Percentiles rank a stretch among this genome's conserved stretches.
Conservation (phyloP, 2,329 filamentous ascomycete genomes). For the Paraphaeosphaeria minitans region DNA sequence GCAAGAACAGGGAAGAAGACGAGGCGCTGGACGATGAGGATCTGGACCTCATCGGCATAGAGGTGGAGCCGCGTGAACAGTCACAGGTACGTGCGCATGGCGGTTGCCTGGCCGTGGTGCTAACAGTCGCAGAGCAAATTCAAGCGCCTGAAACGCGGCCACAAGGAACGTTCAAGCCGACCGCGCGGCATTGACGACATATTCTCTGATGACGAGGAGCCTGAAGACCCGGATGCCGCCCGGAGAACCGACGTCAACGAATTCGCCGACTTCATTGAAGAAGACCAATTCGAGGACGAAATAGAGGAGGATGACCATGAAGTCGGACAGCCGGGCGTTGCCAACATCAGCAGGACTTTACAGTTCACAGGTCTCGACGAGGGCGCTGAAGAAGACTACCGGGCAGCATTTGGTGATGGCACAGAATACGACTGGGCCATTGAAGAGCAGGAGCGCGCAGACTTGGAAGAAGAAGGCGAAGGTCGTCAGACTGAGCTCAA, state of each 20-base stretch:
- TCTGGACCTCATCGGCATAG: constrained; percentile 89
- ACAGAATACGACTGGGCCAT: constrained; percentile 96
- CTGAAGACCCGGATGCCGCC: constrained; percentile 59
- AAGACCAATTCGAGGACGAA: constrained; percentile 80
- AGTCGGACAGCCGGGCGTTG: constrained; percentile 78
- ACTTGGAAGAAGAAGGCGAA: constrained; percentile 75
- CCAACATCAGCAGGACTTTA: constrained; percentile 70
- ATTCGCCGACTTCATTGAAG: constrained; percentile 84
- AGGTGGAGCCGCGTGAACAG: constrained; percentile 68
- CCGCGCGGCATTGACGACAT: constrained; percentile 85
- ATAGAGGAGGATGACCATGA: constrained; percentile 88
- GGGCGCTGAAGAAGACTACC: constrained; percentile 92
- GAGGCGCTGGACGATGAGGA: constrained; percentile 91
- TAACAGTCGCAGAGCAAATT: constrained; percentile 72
- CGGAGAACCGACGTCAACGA: constrained; percentile 42
- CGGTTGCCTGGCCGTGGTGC: constrained; percentile 6
- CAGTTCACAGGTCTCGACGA: constrained; percentile 88
- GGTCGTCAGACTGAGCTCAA: constrained; percentile 90
- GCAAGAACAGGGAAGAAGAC: constrained; percentile 78
- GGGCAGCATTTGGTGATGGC: constrained; percentile 92
- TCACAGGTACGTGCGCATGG: constrained; percentile 63
- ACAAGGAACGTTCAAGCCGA: constrained; percentile 67
- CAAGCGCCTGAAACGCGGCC: constrained; percentile 94
- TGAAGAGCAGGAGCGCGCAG: constrained; percentile 82
- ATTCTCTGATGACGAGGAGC: constrained; percentile 93